Evolutionary conservation across 768 basidiomycete genomes (phyloP).

Genomic region (Xerocomellus dryophilus): DNA sequence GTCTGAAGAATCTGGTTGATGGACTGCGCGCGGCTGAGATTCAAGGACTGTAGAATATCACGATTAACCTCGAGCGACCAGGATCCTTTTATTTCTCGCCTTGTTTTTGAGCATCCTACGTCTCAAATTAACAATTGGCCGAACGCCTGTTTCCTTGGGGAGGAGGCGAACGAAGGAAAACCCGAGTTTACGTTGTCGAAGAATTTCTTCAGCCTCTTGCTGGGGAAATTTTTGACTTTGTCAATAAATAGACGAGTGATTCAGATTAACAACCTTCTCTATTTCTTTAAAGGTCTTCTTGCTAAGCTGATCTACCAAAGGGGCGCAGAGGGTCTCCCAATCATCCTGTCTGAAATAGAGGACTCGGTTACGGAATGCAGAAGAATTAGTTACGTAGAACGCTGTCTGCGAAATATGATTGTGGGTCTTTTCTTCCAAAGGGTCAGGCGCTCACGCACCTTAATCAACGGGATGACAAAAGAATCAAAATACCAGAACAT

Average conservation of each 20-base stretch:
- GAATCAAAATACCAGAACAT: constrained; percentile 94
- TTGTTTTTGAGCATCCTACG: constrained; percentile 39
- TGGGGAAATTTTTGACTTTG: too few relatives aligned
- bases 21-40: constrained; percentile 45
- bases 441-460: constrained; percentile 43
- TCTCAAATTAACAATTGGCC: constrained; percentile 92
- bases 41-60: constrained; percentile 29
- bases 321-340: constrained; percentile 81
- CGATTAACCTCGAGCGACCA: not conserved
- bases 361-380: constrained; percentile 75
- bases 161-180: constrained; percentile 85
- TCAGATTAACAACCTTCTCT: constrained; percentile 46
- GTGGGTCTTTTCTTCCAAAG: not conserved
- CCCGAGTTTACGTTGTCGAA: constrained; percentile 71
- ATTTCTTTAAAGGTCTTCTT: constrained; percentile 68
- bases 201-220: constrained; percentile 61
- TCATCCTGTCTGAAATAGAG: constrained; percentile 95
- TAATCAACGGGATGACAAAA: constrained; percentile 75
- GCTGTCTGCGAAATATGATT: constrained; percentile 55
- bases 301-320: constrained; percentile 74
- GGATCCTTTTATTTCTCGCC: constrained; percentile 24
- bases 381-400: constrained; percentile 93
- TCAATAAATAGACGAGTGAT: not conserved
- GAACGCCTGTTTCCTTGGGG: constrained; percentile 92
- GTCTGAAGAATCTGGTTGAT: constrained; percentile 87